These are phyloP conservation scores for Penicilliopsis zonata DNA, from an alignment of 495 filamentous ascomycete species.

Conservation along the genomic window DNA sequence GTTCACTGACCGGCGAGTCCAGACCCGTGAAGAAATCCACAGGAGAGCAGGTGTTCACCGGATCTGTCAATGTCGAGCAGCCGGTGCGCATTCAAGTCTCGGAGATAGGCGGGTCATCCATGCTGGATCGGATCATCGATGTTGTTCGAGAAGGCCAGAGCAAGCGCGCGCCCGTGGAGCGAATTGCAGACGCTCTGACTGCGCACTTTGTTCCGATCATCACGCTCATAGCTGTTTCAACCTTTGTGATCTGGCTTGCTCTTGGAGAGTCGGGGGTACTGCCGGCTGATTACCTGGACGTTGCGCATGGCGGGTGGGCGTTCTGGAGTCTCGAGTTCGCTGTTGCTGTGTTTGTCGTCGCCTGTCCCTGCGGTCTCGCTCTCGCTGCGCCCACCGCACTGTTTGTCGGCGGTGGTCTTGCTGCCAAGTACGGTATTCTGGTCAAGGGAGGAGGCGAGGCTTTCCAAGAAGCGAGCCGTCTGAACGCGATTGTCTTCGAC, in stretches of 20 bases:
- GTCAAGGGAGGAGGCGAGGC: constrained; percentile 95
- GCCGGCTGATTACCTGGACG: constrained; percentile 52
- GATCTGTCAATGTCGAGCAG: constrained; percentile 72
- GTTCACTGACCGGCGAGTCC: constrained; percentile 84
- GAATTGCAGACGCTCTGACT: constrained; percentile 72
- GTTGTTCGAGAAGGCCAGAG: constrained; percentile 89
- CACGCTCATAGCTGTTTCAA: constrained; percentile 65
- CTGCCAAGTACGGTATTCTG: constrained; percentile 78
- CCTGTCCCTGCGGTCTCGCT: constrained; percentile 86
- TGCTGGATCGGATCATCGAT: constrained; percentile 85
- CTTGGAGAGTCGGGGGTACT: constrained; percentile 60
- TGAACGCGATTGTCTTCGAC: constrained; percentile 88
- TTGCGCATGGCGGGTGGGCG: constrained; percentile 62
- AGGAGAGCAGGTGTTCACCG: constrained; percentile 69
- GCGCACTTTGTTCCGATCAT: constrained; percentile 84
- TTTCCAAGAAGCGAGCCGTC: constrained; percentile 80
- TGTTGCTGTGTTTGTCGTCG: constrained; percentile 89
- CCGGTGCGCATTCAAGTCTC: constrained; percentile 61
- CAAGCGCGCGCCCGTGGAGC: constrained; percentile 74
- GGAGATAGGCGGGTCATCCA: constrained; percentile 61
- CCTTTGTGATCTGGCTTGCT: constrained; percentile 73
- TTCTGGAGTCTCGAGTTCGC: constrained; percentile 86
- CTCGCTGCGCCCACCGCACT: constrained; percentile 89
- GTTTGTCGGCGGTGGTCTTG: constrained; percentile 81
- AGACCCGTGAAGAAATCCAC: constrained; percentile 54